Evolutionary conservation across 177 flowering plant species (phyloP), one percentile per base, ranked within the genome.

Genomic region (Vitis hybrid): DNA sequence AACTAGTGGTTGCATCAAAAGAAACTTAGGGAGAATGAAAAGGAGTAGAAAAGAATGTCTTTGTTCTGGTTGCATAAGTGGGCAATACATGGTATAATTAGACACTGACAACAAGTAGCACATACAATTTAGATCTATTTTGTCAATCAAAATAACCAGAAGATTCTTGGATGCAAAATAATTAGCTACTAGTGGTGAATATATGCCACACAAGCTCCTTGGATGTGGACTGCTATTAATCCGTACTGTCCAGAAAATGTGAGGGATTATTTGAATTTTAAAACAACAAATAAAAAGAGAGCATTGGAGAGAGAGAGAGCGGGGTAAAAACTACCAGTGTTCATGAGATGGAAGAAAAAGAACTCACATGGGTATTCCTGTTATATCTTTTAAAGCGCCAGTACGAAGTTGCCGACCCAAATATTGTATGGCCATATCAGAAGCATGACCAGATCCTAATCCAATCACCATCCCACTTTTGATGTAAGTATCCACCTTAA

Each of bases 381-480:
- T 70, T n/a, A 89, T 72, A 79, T 87, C 81, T 66, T 81, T 78
- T 15, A 87, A 63, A 59, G 72, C 70, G 56, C 90, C 89, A 11
- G 78, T 74, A 69, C 85, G 81, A 67, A 89, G 85, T 75, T 86
- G 83, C 33, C 58, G 82, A 64, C 91, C 88, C 80, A 89, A 65
- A 82, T 89, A 82, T 16, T 85, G 81, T 53, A 87, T 86, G 22
- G 86, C 84, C 82, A 89, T 65, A 10, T 48, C 74, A 62, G 90
- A 89, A 76, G 91, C 91, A 33, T 68, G 73, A 18, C 93, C 93
- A 70, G 87, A 79, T 51, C 90, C 91, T 73, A 89, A 76, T 12
- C 93, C 93, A 66, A 87, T 60, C 67, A 83, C 83, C 91, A 87
- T 89, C 14, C 93, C 90, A 75, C 76, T 83, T 75, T 70, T 77